These are phyloP conservation scores for Akanthomyces muscarius DNA, from an alignment of 2,329 filamentous ascomycete species.

Conservation along the genomic window DNA sequence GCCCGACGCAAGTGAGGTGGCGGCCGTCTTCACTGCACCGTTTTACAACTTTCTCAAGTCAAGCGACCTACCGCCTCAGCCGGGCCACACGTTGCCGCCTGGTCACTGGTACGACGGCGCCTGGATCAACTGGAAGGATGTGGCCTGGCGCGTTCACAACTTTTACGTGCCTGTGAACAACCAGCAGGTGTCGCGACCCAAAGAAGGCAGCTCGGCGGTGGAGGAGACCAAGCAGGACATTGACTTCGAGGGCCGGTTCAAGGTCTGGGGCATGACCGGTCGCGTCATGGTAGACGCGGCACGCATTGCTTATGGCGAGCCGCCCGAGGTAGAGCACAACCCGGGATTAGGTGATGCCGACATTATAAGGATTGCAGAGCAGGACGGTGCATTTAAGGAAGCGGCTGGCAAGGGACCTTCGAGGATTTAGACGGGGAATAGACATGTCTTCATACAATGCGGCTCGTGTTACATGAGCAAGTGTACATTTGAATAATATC, in stretches of 20 bases:
- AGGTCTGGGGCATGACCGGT: constrained; percentile 94
- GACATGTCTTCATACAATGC: not conserved
- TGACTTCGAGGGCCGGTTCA: constrained; percentile 55
- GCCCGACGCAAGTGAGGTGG: constrained; percentile 85
- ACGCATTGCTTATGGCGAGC: constrained; percentile 73
- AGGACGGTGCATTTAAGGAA: constrained; percentile 46
- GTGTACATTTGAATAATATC: not conserved
- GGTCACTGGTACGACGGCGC: constrained; percentile 79
- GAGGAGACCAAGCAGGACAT: constrained; percentile 42
- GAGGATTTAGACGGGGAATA: constrained; percentile 26
- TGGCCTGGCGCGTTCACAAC: constrained; percentile 82
- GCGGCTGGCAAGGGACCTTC: constrained; percentile 22
- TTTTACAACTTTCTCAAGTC: constrained; percentile 75
- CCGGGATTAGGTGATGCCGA: constrained; percentile 48
- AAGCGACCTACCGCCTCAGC: constrained; percentile 49
- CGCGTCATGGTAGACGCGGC: constrained; percentile 86
- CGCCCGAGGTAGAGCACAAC: constrained; percentile 78
- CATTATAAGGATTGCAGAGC: constrained; percentile 44
- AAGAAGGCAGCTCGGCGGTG: constrained; percentile 41
- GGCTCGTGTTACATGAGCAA: not conserved
- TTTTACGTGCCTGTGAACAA: constrained; percentile 81
- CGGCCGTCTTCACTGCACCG: constrained; percentile 86
- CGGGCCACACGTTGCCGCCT: constrained; percentile 37
- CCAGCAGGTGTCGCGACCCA: constrained; percentile 63
- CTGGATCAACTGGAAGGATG: constrained; percentile 77